Evolutionary conservation across 108 stramenopile genomes (phyloP), one percentile per base, ranked within the genome.

Genomic region (Parmales sp.): DNA sequence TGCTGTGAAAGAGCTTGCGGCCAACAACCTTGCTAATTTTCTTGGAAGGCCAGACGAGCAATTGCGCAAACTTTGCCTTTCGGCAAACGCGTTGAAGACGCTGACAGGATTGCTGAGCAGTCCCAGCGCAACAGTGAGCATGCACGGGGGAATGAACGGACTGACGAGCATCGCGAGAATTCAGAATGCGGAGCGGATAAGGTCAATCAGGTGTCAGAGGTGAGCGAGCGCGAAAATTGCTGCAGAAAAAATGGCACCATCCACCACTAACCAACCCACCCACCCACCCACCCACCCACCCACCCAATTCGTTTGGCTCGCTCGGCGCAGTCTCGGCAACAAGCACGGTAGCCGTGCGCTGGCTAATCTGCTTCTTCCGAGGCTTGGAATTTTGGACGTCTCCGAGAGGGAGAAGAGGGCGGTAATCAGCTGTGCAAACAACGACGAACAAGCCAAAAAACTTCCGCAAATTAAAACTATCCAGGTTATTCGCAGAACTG

Each of bases 161-260:
- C 31, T 60, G n/a, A n/a, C n/a, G n/a, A n/a, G n/a, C n/a, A n/a
- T n/a, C n/a, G n/a, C n/a, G n/a, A n/a, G n/a, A n/a, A n/a, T 20
- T 7, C 36, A 34, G 31, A 11, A 60, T 28, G 11, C 29, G 31
- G 54, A 34, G n/a, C 31, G 54, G 2, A 60, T 34, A 23, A 34
- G n/a, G 6, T 48, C 46, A 23, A 60, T 60, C 31, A 60, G 54
- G 54, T 60, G 54, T 34, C 54, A 60, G 31, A 60, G 54, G n/a
- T n/a, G n/a, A n/a, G n/a, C n/a, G n/a, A n/a, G n/a, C n/a, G n/a
- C n/a, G n/a, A n/a, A n/a, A n/a, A n/a, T n/a, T n/a, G n/a, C n/a
- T n/a, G n/a, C n/a, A n/a, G n/a, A n/a, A n/a, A n/a, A n/a, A n/a
- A n/a, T n/a, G n/a, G n/a, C n/a, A n/a, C n/a, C n/a, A n/a, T n/a